A percentile compares a stretch with the other conserved stretches of the same genome.
These are phyloP conservation scores for Areca catechu DNA, from an alignment of 176 grass and related monocot species.

Conservation along the genomic window DNA sequence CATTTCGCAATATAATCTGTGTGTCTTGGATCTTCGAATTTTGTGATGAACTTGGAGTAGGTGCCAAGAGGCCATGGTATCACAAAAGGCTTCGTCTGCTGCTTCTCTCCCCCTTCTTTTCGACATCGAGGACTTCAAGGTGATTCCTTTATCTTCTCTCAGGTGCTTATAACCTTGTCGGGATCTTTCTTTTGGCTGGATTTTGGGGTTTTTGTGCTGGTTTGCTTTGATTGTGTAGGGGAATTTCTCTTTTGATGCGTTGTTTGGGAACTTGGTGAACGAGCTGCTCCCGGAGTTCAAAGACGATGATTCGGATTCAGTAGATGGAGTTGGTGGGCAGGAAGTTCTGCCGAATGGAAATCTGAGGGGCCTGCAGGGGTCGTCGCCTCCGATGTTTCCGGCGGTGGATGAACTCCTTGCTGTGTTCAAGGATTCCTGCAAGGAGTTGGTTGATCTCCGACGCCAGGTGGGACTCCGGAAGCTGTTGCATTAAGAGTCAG, in stretches of 20 bases:
- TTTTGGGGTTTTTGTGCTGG: neutral
- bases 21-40: too few species aligned
- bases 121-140: conserved; percentile 98
- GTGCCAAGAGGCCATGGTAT: conserved; percentile 24
- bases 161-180: neutral
- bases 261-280: conserved; percentile 82
- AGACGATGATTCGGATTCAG: conserved; percentile 32
- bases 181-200: neutral
- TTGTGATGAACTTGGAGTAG: too few species aligned
- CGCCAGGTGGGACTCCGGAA: conserved; percentile 36
- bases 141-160: neutral
- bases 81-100: conserved; percentile 27
- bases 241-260: conserved; percentile 86
- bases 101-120: conserved; percentile 73
- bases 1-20: too few species aligned
- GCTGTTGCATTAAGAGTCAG: too few species aligned
- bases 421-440: conserved; percentile 96
- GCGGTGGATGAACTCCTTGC: conserved; percentile 80
- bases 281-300: conserved; percentile 79
- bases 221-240: conserved; percentile 30
- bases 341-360: conserved; percentile 18
- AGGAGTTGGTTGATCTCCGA: conserved; percentile 92
- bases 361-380: conserved; percentile 19
- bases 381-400: conserved; percentile 58
- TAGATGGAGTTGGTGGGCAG: conserved; percentile 20